These are phyloP conservation scores for Paramecium biaurelia DNA, from an alignment of 73 alveolate species.

Conservation along the genomic window DNA sequence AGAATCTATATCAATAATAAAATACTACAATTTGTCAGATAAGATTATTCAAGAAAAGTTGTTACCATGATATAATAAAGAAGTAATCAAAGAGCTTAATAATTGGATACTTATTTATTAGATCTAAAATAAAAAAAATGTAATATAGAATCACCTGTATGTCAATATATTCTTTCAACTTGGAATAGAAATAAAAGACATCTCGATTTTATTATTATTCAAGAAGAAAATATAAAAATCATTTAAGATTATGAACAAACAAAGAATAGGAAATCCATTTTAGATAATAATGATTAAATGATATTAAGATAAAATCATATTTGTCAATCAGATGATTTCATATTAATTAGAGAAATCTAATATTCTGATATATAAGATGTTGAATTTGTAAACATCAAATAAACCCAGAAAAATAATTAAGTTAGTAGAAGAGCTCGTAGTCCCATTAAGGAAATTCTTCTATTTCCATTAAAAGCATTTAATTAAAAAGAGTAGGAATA, in stretches of 20 bases:
- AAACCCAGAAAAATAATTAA: background rate
- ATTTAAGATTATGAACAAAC: background rate
- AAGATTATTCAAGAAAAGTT: background rate
- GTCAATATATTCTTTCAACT: background rate
- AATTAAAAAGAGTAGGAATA: background rate
- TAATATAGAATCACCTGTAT: background rate
- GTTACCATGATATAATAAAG: background rate
- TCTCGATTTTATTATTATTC: background rate
- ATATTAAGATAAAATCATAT: background rate
- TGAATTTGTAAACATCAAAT: background rate
- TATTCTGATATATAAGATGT: background rate
- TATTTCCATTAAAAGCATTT: conserved; percentile 8
- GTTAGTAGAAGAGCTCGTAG: conserved; percentile 4
- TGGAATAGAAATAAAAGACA: background rate
- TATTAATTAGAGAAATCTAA: background rate
- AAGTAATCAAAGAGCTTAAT: background rate
- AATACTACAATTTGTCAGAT: background rate
- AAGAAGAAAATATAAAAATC: background rate
- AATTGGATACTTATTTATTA: background rate
- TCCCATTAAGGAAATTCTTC: background rate
- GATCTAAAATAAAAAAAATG: background rate
- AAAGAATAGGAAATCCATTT: background rate
- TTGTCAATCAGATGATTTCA: background rate
- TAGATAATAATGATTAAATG: background rate
- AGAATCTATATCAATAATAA: background rate